Evolutionary conservation across 2,329 filamentous ascomycete genomes (phyloP), one percentile per base, ranked within the genome.

Genomic region (Lachnellula hyalina): DNA sequence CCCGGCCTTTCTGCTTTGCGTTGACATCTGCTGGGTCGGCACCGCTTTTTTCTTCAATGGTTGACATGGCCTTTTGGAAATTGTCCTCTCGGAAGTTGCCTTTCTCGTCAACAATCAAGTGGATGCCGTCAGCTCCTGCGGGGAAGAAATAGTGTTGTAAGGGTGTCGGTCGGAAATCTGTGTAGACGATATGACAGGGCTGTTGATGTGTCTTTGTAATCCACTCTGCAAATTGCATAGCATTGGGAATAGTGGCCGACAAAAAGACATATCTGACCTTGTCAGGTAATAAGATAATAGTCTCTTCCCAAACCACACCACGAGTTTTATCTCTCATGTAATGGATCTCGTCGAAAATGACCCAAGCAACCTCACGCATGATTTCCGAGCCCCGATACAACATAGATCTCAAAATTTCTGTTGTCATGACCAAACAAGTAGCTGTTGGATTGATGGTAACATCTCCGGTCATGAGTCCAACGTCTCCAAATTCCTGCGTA

Each of bases 181-280:
- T 99, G 73, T 99, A 99, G 3, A 99, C 94, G 60, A 99, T 95
- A 78, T 99, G 95, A 64, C 94, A 99, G 6, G 94, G 93, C 69
- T 99, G 95, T 62, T 89, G 88, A 71, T 99, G 95, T 55, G 93
- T 97, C 75, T 97, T 97, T 65, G 89, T 91, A 66, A 99, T 96
- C 94, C 94, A 99, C 72, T 99, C 93, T 64, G 94, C 94, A 67
- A 99, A 99, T 72, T 99, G 94, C 83, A 97, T 96, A 51, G 94
- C 92, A 69, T 99, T 99, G 52, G 94, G 94, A 60, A 99, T 99
- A 2, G 95, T 99, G 60, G 94, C 94, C 34, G 95, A 99, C 57
- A 99, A 77, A 73, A 99, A 99, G 53, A 99, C 95, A 68, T 97
- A 99, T 75, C 91, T 89, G 63, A 99, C 95, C 80, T 99, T 97